phyloP scores from a whole-genome alignment of 768 basidiomycete genomes.

The Pleurotus eryngii region DNA sequence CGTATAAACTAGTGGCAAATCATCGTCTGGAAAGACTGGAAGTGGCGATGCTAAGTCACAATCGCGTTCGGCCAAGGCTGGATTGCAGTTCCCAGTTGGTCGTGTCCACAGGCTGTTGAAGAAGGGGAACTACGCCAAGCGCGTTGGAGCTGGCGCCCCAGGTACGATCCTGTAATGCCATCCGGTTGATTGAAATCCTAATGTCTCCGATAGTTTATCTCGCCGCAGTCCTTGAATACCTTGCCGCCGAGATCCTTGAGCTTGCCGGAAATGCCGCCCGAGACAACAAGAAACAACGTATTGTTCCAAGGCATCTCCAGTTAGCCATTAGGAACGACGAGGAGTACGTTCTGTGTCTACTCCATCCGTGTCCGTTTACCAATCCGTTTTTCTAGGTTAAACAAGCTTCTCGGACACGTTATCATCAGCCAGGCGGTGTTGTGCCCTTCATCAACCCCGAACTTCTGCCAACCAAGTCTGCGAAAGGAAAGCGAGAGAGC shows the following conservation, averaged over 20 bases:
- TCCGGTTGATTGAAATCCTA: not conserved
- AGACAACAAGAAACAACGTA: slow-evolving; percentile 81
- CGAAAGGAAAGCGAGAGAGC: slow-evolving; percentile 7
- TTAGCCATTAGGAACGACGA: slow-evolving; percentile 79
- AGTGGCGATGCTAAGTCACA: slow-evolving; percentile 50
- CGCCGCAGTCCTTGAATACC: slow-evolving; percentile 83
- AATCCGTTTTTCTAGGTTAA: slow-evolving; percentile 33
- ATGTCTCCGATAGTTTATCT: slow-evolving; percentile 56
- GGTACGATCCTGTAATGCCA: slow-evolving; percentile 31
- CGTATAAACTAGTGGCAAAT: slow-evolving; percentile 19
- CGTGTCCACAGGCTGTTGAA: slow-evolving; percentile 80
- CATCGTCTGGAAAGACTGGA: slow-evolving; percentile 30
- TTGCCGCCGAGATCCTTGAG: slow-evolving; percentile 84
- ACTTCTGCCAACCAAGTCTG: slow-evolving; percentile 10
- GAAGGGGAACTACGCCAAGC: slow-evolving; percentile 68
- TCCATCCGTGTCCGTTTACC: not conserved
- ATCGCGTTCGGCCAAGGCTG: slow-evolving; percentile 65
- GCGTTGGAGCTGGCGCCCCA: slow-evolving; percentile 68
- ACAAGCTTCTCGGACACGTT: slow-evolving; percentile 56
- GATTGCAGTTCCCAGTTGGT: slow-evolving; percentile 75
- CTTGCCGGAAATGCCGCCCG: slow-evolving; percentile 77
- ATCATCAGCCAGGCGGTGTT: slow-evolving; percentile 77
- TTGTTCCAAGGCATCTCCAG: slow-evolving; percentile 79
- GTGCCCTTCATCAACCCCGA: slow-evolving; percentile 20
- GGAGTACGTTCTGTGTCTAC: slow-evolving; percentile 37